Percentiles rank a stretch among this genome's conserved stretches.
phyloP scores from a whole-genome alignment of 345 rosid genomes.

The Lepidium sativum region DNA sequence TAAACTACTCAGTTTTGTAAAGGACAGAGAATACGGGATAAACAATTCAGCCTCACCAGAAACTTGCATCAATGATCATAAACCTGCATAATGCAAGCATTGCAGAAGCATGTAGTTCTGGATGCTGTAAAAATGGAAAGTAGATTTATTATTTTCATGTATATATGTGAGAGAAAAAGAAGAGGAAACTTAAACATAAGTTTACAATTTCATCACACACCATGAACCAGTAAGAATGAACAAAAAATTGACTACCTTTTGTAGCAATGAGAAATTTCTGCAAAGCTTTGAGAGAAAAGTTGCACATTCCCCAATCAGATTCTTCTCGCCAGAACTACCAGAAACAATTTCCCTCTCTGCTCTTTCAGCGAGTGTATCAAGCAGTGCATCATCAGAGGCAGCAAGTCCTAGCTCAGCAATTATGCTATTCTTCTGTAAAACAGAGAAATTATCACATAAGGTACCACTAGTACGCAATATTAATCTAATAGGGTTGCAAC shows the following conservation, averaged over 20 bases:
- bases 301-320: constrained; percentile 75
- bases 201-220: background rate
- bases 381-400: constrained; percentile 83
- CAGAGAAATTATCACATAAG: constrained; percentile 9
- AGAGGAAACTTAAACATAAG: constrained; percentile 6
- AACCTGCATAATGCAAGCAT: constrained; percentile 92
- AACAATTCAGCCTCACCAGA: constrained; percentile 49
- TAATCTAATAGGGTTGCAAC: background rate
- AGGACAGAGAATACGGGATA: constrained; percentile 1
- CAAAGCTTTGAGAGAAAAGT: constrained; percentile 85
- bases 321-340: constrained; percentile 48
- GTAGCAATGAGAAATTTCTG: constrained; percentile 75
- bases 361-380: constrained; percentile 79
- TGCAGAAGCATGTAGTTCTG: constrained; percentile 87
- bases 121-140: constrained; percentile 42
- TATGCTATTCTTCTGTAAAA: constrained; percentile 57
- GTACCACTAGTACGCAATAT: background rate
- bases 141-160: background rate
- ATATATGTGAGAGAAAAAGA: background rate
- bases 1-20: background rate
- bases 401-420: constrained; percentile 92
- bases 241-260: constrained; percentile 44
- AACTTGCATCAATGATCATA: constrained; percentile 85
- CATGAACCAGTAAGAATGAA: background rate
- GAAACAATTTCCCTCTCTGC: constrained; percentile 89